Percentiles rank a stretch among this genome's conserved stretches.
Conservation (phyloP, 2,329 filamentous ascomycete species). For the Beauveria bassiana region DNA sequence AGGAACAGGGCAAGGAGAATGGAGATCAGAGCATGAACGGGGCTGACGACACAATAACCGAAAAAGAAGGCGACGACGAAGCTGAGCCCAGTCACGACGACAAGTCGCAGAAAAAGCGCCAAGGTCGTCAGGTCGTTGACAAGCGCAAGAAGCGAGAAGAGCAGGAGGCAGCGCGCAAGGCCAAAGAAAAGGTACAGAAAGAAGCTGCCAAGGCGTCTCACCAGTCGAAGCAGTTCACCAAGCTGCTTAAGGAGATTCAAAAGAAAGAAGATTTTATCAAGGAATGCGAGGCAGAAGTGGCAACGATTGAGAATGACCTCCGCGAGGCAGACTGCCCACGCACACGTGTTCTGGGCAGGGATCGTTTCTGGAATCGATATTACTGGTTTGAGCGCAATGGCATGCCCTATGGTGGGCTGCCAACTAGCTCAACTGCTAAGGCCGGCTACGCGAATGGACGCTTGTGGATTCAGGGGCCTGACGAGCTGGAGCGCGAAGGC, state of each 20-base stretch:
- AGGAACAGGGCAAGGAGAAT: slow-evolving; percentile 40
- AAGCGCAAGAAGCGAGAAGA: slow-evolving; percentile 71
- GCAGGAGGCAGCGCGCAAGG: slow-evolving; percentile 66
- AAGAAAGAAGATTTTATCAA: slow-evolving; percentile 76
- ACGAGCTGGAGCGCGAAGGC: slow-evolving; percentile 76
- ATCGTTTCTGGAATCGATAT: slow-evolving; percentile 96
- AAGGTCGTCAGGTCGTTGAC: slow-evolving; percentile 52
- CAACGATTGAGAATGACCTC: slow-evolving; percentile 79
- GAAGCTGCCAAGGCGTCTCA: slow-evolving; percentile 55
- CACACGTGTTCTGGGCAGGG: slow-evolving; percentile 82
- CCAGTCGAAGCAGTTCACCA: slow-evolving; percentile 82
- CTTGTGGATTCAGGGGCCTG: slow-evolving; percentile 93
- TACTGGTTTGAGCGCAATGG: slow-evolving; percentile 99
- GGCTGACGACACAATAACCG: slow-evolving; percentile 51
- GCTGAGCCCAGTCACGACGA: slow-evolving; percentile 65
- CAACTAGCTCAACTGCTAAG: slow-evolving; percentile 76
- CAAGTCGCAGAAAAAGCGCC: slow-evolving; percentile 41
- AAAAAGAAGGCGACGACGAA: slow-evolving; percentile 44
- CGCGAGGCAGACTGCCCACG: slow-evolving; percentile 90
- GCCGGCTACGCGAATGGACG: slow-evolving; percentile 91
- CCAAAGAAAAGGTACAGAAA: slow-evolving; percentile 63
- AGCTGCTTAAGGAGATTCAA: slow-evolving; percentile 80
- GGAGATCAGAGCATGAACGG: slow-evolving; percentile 56
- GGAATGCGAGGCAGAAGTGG: slow-evolving; percentile 78
- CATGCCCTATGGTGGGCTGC: slow-evolving; percentile 89